A percentile compares a stretch with the other conserved stretches of the same genome.
Conservation (phyloP, 164 flowering plant genomes). For the Vitis rupestris region DNA sequence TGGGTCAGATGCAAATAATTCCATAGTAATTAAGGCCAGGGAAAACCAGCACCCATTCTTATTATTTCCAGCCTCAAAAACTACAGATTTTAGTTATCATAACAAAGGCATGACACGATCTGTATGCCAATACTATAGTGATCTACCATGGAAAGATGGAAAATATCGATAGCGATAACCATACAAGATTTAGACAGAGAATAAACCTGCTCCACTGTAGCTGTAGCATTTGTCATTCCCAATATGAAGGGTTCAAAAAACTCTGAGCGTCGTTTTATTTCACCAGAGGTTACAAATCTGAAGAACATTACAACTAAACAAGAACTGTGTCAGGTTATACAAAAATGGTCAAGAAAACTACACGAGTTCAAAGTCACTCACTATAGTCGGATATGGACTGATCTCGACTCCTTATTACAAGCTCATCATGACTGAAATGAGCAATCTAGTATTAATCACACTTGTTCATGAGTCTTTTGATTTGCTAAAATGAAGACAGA, state of each 20-base stretch:
- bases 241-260: constrained; percentile 90
- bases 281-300: constrained; percentile 96
- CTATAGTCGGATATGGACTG: constrained; percentile 88
- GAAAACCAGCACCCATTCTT: too few relatives aligned
- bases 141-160: not conserved
- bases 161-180: not conserved
- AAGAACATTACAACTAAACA: constrained; percentile 93
- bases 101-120: too few relatives aligned
- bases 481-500: not conserved
- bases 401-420: constrained; percentile 74
- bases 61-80: too few relatives aligned
- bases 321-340: not conserved
- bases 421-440: constrained; percentile 73
- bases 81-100: too few relatives aligned
- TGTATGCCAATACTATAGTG: too few relatives aligned
- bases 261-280: constrained; percentile 76
- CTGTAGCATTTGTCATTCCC: constrained; percentile 77
- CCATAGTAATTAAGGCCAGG: too few relatives aligned
- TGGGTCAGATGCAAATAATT: too few relatives aligned
- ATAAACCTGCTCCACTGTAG: constrained; percentile 86
- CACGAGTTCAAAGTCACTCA: constrained; percentile 28
- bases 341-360: constrained; percentile 24
- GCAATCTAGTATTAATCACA: constrained; percentile 7
- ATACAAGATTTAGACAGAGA: not conserved
- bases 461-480: not conserved